Percentiles rank a stretch among this genome's conserved stretches.
Conservation (phyloP, 225 moss, liverwort and hornwort species). For the Antitrichia curtipendula region DNA sequence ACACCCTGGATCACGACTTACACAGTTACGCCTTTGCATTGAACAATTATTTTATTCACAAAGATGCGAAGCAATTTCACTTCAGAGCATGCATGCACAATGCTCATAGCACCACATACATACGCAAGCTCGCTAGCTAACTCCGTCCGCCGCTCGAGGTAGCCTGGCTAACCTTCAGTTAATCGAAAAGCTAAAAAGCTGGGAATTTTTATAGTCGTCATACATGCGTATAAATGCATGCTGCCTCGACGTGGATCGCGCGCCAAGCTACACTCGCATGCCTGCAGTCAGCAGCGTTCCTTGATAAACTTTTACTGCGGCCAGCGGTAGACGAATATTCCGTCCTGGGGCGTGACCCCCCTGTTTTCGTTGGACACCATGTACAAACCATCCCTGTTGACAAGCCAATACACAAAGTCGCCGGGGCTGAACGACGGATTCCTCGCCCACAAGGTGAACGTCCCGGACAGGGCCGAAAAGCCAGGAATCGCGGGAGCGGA, state of each 20-base stretch:
- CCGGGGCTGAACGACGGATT: background rate
- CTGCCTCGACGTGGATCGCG: background rate
- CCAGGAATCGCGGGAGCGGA: background rate
- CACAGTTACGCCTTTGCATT: too few species aligned
- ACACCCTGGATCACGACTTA: too few species aligned
- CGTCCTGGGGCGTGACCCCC: background rate
- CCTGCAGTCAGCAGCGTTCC: too few species aligned
- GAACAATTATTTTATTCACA: background rate
- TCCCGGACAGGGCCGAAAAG: background rate
- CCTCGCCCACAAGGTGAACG: background rate
- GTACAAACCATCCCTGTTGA: background rate
- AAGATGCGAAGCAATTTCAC: background rate
- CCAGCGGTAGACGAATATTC: background rate
- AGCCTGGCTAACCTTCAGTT: background rate
- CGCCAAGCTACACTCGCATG: background rate
- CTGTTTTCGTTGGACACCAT: background rate
- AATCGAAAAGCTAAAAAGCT: background rate
- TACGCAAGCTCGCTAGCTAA: background rate
- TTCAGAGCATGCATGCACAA: background rate
- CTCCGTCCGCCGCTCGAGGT: background rate
- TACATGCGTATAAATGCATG: background rate
- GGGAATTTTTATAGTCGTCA: too few species aligned
- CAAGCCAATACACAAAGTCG: background rate
- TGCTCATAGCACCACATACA: background rate
- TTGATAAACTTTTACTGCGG: too few species aligned